Base-by-base conservation (phyloP, 768 basidiomycete species). In the Daedaleopsis sinensis region DNA sequence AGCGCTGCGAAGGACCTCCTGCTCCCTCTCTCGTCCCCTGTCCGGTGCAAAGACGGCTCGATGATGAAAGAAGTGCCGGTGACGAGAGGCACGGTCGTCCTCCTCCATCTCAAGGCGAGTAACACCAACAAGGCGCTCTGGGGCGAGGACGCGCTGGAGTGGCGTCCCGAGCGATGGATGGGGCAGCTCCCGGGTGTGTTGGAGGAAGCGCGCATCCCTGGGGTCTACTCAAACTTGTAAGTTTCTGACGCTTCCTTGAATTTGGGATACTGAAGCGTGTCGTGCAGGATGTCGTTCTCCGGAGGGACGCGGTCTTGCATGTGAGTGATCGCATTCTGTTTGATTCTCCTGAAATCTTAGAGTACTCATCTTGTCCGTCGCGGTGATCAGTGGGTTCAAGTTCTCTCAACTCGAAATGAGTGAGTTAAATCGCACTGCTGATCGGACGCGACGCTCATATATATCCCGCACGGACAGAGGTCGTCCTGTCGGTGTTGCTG, bases 111-210 rank as follows among this genome's bases (percentile, higher is more conserved):
- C 23, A 53, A 66, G 3, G 71, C 71, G n/a, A 75, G 86, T 51
- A 86, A 88, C 68, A 69, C 73, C 16, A 79, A 82, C 9, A 77
- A 76, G 50, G 84, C 57, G 78, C 84, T 11, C 77, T 80, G 69
- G 69, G 69, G 69, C 8, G 59, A 63, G 18, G 69, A 70, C 43
- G 69, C 69, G n/a, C 13, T 53, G n/a, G 78, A 78, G 42, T 90
- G 85, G 68, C 73, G 79, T 32, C 88, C 88, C 4, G 59, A 57
- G 36, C 63, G 63, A 1, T 64, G 63, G 63, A 46, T 64, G 7
- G 42, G 51, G 23, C 57, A 52, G 1, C 54, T 61, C 12, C 60
- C 63, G 5, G 48, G 24, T 10, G 52, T 38, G 11, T 37, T 58
- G 10, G 60, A 58, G 35, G 56, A 61, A 0, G 60, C 60, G 4